phyloP scores from a whole-genome alignment of 164 flowering plant genomes.

The Tinospora cordifolia region DNA sequence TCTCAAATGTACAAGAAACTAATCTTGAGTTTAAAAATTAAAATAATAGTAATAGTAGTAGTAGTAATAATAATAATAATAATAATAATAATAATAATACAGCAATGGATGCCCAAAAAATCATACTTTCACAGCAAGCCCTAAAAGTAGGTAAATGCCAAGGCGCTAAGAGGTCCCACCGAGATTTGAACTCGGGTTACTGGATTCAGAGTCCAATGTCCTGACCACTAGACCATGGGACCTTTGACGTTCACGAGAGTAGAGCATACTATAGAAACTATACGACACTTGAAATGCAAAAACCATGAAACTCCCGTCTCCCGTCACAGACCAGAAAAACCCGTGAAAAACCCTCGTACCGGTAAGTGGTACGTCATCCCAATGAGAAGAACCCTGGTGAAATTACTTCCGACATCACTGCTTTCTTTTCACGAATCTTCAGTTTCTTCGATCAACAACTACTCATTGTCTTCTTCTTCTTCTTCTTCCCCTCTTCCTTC shows the following conservation, averaged over 20 bases:
- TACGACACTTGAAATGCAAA: not conserved
- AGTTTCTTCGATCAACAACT: not conserved
- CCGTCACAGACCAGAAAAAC: not conserved
- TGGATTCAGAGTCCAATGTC: constrained; percentile 99
- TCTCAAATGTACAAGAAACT: too few species aligned
- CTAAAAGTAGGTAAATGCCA: not conserved
- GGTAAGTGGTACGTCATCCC: not conserved
- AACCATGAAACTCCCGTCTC: not conserved
- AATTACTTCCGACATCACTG: constrained; percentile 15
- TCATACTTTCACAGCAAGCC: too few species aligned
- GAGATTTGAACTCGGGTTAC: constrained; percentile 60
- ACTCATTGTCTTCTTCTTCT: not conserved
- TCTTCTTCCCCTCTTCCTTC: too few species aligned
- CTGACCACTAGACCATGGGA: constrained; percentile 97
- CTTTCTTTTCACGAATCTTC: not conserved
- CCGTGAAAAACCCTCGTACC: not conserved
- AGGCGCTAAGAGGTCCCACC: constrained; percentile 1
- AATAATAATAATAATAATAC: too few species aligned
- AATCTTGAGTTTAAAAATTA: too few species aligned
- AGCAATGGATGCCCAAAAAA: too few species aligned
- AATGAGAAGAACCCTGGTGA: constrained; percentile 31
- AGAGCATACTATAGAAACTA: not conserved
- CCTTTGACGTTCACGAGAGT: too few species aligned
- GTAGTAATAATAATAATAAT: too few species aligned
- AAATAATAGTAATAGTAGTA: too few species aligned